Conservation (phyloP, 2,329 filamentous ascomycete genomes). For the Pyricularia sp. region DNA sequence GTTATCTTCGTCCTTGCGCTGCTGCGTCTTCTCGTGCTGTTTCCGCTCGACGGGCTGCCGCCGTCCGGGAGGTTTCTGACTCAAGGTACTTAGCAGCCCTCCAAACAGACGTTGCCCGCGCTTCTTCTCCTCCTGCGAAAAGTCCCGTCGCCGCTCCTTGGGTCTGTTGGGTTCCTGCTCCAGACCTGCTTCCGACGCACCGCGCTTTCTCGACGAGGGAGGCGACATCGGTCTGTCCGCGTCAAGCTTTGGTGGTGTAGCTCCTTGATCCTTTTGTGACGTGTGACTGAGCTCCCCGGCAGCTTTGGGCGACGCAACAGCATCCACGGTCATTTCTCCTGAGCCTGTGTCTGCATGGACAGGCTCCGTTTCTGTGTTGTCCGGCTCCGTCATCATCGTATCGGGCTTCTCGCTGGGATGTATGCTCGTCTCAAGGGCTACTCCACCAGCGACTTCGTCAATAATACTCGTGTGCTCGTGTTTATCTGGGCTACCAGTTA, state of each 20-base stretch:
- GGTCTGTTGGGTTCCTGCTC: conserved; percentile 21
- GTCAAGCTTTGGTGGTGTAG: neutral
- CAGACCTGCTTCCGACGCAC: conserved; percentile 1
- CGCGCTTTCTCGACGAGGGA: conserved; percentile 4
- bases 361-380: neutral
- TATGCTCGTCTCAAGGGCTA: neutral
- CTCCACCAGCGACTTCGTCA: neutral
- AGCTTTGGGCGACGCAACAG: neutral
- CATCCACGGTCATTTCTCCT: neutral
- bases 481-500: neutral
- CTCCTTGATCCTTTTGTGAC: neutral
- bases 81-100: conserved; percentile 67
- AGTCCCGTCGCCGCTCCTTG: conserved; percentile 15
- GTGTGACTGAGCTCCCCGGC: neutral
- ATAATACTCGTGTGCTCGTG: neutral
- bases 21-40: conserved; percentile 66
- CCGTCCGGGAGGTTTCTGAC: conserved; percentile 51
- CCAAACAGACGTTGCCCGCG: conserved; percentile 82
- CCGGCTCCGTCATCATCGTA: neutral
- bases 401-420: neutral
- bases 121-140: conserved; percentile 67
- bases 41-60: conserved; percentile 74
- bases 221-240: neutral
- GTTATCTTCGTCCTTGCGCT: conserved; percentile 63
- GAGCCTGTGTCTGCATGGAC: neutral